A percentile compares a stretch with the other conserved stretches of the same genome.
Conservation (phyloP, 176 grass and related monocot genomes). For the Musa acuminata region DNA sequence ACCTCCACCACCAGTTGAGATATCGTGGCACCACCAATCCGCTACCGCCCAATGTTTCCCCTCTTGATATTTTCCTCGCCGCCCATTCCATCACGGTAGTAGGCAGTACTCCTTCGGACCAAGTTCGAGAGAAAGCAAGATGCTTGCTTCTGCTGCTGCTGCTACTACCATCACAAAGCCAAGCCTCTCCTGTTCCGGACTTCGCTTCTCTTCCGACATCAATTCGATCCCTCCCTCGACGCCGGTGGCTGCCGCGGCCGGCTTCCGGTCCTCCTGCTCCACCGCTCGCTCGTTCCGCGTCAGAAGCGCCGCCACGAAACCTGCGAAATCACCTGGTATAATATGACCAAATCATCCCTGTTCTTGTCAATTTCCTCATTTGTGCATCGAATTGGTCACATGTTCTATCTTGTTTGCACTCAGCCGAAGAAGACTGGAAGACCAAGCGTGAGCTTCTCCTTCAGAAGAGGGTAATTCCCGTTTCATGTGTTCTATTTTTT, state of each 20-base stretch:
- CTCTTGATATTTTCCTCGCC: constrained; percentile 18
- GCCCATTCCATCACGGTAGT: constrained; percentile 5
- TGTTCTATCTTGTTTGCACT: constrained; percentile 9
- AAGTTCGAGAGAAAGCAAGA: constrained; percentile 18
- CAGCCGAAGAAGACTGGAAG: constrained; percentile 97
- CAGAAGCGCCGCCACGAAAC: constrained; percentile 73
- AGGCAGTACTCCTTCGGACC: constrained; percentile 7
- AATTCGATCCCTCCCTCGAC: constrained; percentile 38
- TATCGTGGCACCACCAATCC: constrained; percentile 44
- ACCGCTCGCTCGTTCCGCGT: constrained; percentile 32
- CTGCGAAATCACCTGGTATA: constrained; percentile 75
- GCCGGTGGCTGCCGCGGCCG: constrained; percentile 19
- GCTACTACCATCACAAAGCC: constrained; percentile 50
- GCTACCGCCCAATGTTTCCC: background rate
- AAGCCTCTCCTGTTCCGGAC: constrained; percentile 42
- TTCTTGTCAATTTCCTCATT: constrained; percentile 3
- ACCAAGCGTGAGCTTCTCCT: constrained; percentile 65
- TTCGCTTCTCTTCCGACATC: constrained; percentile 46
- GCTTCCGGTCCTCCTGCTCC: constrained; percentile 14
- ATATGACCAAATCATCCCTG: background rate
- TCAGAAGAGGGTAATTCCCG: constrained; percentile 58
- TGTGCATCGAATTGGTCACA: constrained; percentile 1
- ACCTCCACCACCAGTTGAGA: constrained; percentile 63
- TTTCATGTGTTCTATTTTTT: background rate
- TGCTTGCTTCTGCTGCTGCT: constrained; percentile 57